Evolutionary conservation across 2,329 filamentous ascomycete species (phyloP), one percentile per base, ranked within the genome.

Genomic region (Pseudogymnoascus sp.): DNA sequence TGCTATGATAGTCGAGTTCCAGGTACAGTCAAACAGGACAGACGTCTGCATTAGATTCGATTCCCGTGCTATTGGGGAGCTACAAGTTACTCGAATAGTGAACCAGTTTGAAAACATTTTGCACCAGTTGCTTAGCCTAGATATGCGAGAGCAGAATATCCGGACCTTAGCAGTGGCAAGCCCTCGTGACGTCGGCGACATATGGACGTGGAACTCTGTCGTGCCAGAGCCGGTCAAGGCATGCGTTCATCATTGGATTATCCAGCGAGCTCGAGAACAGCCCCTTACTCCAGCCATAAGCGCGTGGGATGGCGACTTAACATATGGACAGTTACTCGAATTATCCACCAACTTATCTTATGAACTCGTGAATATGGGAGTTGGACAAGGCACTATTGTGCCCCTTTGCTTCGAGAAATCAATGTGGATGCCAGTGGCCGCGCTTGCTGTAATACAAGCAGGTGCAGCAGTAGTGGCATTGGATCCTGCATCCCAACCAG

Each of bases 351-450:
- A 59, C 16, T 47, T 61, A 28, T 54, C 59, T 20, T 35, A 61
- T 33, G 35, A 60, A 25, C 38, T 60, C 5, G 36, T 43, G 4
- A 57, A 37, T 18, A 37, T 33, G 3, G 59, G 59, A 14, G 59
- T 61, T 14, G 59, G 59, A 25, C 59, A 54, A 8, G 50, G 35
- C 6, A 30, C 35, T 7, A 33, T 61, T 22, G 59, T 72, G n/a
- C 68, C 67, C 11, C 43, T 72, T 3, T 70, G 66, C 54, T 72
- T 72, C 39, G 70, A 73, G 38, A 73, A 73, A 60, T 69, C 67
- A 0, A 61, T 43, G 16, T 72, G 67, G 64, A 66, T 66, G 6
- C 62, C 69, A 28, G 66, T 73, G 5, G 65, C 65, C 12, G 66
- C 71, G 54, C 64, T 73, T 28, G 69, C 63, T n/a, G 64, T 73